Conservation (phyloP, 2,329 filamentous ascomycete genomes). For the Arthrocladium fulminans region DNA sequence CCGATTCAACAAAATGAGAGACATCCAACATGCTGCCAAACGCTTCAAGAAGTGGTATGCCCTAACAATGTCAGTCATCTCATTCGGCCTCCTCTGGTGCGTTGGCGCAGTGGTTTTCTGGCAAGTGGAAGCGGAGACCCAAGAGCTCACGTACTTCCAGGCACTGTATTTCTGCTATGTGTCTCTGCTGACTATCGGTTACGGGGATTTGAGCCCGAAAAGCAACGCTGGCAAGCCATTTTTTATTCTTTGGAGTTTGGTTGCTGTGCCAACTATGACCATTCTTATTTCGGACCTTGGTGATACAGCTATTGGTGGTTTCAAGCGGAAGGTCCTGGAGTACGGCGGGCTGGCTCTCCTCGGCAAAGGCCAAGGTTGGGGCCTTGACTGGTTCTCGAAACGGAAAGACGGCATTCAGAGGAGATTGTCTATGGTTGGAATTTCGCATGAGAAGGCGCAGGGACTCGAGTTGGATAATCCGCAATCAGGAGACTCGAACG, state of each 20-base stretch:
- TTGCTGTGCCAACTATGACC: constrained; percentile 81
- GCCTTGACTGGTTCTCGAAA: constrained; percentile 8
- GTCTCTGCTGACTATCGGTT: constrained; percentile 75
- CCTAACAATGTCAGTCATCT: constrained; percentile 56
- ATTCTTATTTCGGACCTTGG: constrained; percentile 76
- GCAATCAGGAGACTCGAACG: constrained; percentile 28
- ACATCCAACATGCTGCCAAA: constrained; percentile 60
- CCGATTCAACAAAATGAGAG: constrained; percentile 73
- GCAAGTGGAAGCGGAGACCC: constrained; percentile 45
- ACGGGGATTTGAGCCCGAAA: constrained; percentile 69
- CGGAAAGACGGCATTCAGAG: not conserved
- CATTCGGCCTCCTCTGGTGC: constrained; percentile 70
- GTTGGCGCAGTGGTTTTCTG: constrained; percentile 70
- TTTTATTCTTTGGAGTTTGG: constrained; percentile 85
- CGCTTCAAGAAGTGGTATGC: constrained; percentile 65
- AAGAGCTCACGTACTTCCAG: constrained; percentile 63
- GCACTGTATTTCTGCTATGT: constrained; percentile 81
- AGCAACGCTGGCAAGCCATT: constrained; percentile 73
- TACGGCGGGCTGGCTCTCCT: constrained; percentile 59
- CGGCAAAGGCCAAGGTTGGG: constrained; percentile 39
- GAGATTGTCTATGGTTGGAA: not conserved
- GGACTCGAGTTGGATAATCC: too few species aligned
- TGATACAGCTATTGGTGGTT: constrained; percentile 64
- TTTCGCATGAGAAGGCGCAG: not conserved
- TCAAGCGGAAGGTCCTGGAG: constrained; percentile 53